Conservation (phyloP, 352 stramenopile genomes). For the Aphanomyces astaci region DNA sequence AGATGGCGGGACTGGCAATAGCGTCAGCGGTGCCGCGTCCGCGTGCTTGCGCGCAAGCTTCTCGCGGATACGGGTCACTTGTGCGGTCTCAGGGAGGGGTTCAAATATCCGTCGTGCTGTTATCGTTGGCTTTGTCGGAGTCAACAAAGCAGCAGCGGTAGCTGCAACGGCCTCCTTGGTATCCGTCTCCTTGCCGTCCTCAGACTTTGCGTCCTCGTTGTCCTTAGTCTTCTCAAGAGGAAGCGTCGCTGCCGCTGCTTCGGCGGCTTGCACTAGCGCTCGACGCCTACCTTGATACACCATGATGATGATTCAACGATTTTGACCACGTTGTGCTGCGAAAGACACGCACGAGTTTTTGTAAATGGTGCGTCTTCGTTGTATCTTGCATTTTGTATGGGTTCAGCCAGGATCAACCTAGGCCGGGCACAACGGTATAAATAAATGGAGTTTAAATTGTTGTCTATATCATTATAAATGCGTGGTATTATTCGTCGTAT, state of each 20-base stretch:
- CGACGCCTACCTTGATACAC: constrained; percentile 1
- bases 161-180: background rate
- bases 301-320: background rate
- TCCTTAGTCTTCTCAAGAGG: background rate
- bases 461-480: background rate
- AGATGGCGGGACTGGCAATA: background rate
- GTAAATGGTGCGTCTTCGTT: background rate
- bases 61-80: constrained; percentile 7
- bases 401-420: background rate
- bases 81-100: background rate
- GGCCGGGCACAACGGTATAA: background rate
- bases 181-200: background rate
- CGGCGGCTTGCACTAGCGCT: constrained; percentile 1
- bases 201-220: background rate
- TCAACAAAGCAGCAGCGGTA: background rate
- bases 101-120: background rate
- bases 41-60: constrained; percentile 5
- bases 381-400: background rate
- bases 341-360: background rate
- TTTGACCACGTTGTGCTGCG: background rate
- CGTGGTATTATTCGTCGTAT: background rate
- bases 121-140: background rate
- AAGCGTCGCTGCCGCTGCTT: background rate
- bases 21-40: background rate
- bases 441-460: background rate